phyloP scores from a whole-genome alignment of 345 rosid species.

The Passiflora organensis region DNA sequence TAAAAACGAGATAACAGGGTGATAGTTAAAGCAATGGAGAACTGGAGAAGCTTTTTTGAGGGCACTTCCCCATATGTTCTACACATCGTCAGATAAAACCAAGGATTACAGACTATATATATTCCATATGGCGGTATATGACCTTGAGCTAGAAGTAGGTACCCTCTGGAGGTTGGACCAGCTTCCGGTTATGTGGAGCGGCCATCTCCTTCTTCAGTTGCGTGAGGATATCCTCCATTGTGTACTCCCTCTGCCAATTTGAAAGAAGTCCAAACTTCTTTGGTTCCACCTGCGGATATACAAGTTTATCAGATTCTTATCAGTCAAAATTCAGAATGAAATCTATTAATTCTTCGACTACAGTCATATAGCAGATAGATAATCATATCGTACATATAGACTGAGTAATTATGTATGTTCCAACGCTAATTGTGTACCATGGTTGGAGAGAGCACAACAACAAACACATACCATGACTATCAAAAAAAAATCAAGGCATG shows the following conservation, averaged over 20 bases:
- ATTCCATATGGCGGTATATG: conserved; percentile 28
- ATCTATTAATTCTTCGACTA: no score
- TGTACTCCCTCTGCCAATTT: conserved; percentile 31
- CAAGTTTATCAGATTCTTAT: background rate
- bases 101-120: conserved; percentile 45
- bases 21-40: conserved; percentile 30
- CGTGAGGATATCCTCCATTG: conserved; percentile 35
- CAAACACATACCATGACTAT: no score
- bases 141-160: conserved; percentile 31
- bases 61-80: conserved; percentile 35
- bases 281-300: conserved; percentile 27
- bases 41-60: conserved; percentile 33
- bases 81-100: conserved; percentile 37
- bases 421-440: no score
- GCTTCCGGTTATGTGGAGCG: conserved; percentile 27
- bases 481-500: no score
- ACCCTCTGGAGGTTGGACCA: conserved; percentile 36
- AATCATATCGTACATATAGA: no score
- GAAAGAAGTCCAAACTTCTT: conserved; percentile 31
- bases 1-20: conserved; percentile 29
- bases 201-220: conserved; percentile 37
- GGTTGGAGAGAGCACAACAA: no score
- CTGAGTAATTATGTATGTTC: no score
- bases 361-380: no score
- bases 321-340: no score